Evolutionary conservation across 192 early-diverging fungal genomes (phyloP).

Genomic region (Podochytrium sp.): DNA sequence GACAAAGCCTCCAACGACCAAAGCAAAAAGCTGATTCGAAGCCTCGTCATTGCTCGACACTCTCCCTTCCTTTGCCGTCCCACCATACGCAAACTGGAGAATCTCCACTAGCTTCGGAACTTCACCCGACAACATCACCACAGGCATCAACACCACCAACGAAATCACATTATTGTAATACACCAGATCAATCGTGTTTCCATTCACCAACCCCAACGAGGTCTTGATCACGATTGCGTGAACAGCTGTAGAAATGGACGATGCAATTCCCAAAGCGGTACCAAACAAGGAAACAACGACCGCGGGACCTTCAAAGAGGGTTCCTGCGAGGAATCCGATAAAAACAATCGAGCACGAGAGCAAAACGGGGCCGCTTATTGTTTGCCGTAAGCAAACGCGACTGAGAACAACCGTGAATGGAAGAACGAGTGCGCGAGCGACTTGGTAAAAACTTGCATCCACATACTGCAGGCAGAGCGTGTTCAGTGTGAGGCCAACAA

Average conservation of each 20-base stretch:
- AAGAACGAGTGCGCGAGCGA: slow-evolving; percentile 60
- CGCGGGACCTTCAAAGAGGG: slow-evolving; percentile 32
- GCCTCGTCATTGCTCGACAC: not conserved
- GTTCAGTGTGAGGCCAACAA: slow-evolving; percentile 60
- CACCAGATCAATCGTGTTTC: slow-evolving; percentile 58
- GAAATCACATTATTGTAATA: slow-evolving; percentile 66
- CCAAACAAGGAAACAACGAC: slow-evolving; percentile 30
- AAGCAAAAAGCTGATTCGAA: not conserved
- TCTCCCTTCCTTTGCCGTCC: not conserved
- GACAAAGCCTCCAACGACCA: slow-evolving; percentile 27
- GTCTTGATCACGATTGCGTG: slow-evolving; percentile 69
- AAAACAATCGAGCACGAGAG: slow-evolving; percentile 51
- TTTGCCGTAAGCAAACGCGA: slow-evolving; percentile 43
- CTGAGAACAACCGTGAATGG: slow-evolving; percentile 59
- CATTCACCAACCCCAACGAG: slow-evolving; percentile 47
- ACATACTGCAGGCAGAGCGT: slow-evolving; percentile 62
- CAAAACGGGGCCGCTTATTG: slow-evolving; percentile 38
- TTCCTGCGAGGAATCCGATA: slow-evolving; percentile 58
- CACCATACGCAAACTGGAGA: not conserved
- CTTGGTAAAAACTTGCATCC: slow-evolving; percentile 65
- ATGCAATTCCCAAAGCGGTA: slow-evolving; percentile 53
- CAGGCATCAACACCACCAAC: slow-evolving; percentile 44
- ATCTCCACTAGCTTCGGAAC: slow-evolving; percentile 1
- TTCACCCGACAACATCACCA: slow-evolving; percentile 56
- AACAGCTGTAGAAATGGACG: slow-evolving; percentile 56